Percentiles rank a stretch among this genome's conserved stretches.
phyloP scores from a whole-genome alignment of 164 flowering plant species.

The Aristolochia contorta region DNA sequence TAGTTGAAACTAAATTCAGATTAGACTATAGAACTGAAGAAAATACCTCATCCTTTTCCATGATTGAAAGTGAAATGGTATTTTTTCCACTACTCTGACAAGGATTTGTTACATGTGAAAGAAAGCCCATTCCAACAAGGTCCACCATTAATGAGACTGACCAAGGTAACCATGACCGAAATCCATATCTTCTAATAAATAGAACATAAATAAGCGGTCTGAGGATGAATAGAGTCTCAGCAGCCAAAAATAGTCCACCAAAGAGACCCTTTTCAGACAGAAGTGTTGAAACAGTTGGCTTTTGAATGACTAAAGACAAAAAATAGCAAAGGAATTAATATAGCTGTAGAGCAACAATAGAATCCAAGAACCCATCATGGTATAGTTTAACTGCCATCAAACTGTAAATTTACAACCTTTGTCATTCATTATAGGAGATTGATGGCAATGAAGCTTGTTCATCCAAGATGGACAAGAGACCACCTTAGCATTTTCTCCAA shows the following conservation, averaged over 20 bases:
- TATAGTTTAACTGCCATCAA: background rate
- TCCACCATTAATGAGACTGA: conserved; percentile 63
- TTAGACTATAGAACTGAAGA: background rate
- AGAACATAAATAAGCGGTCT: conserved; percentile 88
- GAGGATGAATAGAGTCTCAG: conserved; percentile 58
- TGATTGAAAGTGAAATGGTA: conserved; percentile 27
- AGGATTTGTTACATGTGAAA: conserved; percentile 31
- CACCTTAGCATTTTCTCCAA: conserved; percentile 76
- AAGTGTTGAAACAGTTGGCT: conserved; percentile 48
- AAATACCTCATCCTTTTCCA: conserved; percentile 77
- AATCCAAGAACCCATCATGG: background rate
- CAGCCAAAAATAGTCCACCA: conserved; percentile 58
- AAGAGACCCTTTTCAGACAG: conserved; percentile 62
- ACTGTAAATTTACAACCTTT: conserved; percentile 30
- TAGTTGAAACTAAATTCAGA: background rate
- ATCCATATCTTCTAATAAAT: conserved; percentile 74
- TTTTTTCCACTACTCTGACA: conserved; percentile 10
- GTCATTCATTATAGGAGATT: conserved; percentile 23
- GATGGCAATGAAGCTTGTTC: conserved; percentile 41
- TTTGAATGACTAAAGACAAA: conserved; percentile 34
- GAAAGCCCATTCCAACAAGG: conserved; percentile 44
- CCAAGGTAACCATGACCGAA: conserved; percentile 92
- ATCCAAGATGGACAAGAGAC: conserved; percentile 55
- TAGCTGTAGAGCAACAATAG: background rate
- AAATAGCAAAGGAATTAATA: background rate